These are phyloP conservation scores for Diospyros lotus DNA, from an alignment of 148 eudicot species.

Conservation along the genomic window DNA sequence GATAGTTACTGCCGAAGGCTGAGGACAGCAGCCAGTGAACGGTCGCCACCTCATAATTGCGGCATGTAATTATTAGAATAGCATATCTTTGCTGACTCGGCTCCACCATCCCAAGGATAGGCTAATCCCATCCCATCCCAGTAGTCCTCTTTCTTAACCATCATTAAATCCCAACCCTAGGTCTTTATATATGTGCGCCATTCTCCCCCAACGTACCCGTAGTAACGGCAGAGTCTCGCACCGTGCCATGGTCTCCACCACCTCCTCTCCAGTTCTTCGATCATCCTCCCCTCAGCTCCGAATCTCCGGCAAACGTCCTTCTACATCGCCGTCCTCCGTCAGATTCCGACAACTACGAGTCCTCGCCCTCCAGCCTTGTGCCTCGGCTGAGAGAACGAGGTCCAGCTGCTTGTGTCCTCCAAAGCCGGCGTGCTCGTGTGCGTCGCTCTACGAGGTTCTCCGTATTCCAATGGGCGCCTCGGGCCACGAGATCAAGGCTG, in stretches of 20 bases:
- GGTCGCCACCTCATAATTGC: too few species aligned
- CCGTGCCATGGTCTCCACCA: conserved; percentile 9
- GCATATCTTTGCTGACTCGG: too few species aligned
- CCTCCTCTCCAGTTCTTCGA: conserved; percentile 13
- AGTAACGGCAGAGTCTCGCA: too few species aligned
- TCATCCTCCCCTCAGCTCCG: neutral
- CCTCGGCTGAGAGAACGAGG: conserved; percentile 9
- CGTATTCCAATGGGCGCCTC: conserved; percentile 45
- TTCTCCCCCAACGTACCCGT: too few species aligned
- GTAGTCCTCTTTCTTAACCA: too few species aligned
- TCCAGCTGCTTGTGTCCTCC: neutral
- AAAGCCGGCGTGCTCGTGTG: neutral
- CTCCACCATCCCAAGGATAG: too few species aligned
- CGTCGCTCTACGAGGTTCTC: conserved; percentile 55
- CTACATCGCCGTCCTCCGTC: neutral
- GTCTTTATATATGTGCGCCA: too few species aligned
- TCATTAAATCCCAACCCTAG: too few species aligned
- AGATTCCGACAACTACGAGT: neutral
- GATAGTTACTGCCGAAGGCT: too few species aligned
- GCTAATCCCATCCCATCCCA: too few species aligned
- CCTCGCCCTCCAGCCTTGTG: neutral
- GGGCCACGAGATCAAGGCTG: conserved; percentile 51
- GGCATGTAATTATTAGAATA: too few species aligned
- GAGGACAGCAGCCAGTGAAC: too few species aligned
- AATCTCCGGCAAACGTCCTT: neutral